Percentiles rank a stretch among this genome's conserved stretches.
phyloP scores from a whole-genome alignment of 371 early-diverging fungal genomes.

The Lichtheimia ornata region DNA sequence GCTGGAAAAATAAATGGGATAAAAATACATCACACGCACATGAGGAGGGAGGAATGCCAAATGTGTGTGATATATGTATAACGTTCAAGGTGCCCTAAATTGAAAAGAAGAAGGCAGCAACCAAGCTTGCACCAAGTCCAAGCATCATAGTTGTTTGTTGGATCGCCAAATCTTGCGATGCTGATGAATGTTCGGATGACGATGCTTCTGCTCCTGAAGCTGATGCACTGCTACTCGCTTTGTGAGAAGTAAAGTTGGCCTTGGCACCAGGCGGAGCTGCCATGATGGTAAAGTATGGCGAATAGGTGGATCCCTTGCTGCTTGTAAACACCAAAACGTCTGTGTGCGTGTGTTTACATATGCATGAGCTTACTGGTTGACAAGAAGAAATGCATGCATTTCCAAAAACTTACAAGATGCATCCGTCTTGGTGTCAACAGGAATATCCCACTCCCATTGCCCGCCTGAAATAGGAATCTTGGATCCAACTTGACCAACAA shows the following conservation, averaged over 20 bases:
- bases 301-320: conserved; percentile 35
- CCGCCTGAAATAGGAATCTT: conserved; percentile 17
- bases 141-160: no score
- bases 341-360: conserved; percentile 2
- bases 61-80: no score
- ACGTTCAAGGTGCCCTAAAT: no score
- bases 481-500: conserved; percentile 8
- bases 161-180: no score
- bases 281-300: conserved; percentile 43
- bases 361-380: neutral
- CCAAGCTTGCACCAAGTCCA: no score
- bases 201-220: conserved; percentile 9
- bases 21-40: no score
- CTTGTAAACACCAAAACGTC: conserved; percentile 35
- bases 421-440: conserved; percentile 20
- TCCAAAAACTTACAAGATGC: conserved; percentile 30
- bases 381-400: neutral
- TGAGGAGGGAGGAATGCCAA: no score
- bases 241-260: conserved; percentile 7
- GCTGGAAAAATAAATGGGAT: no score
- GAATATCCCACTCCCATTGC: conserved; percentile 35
- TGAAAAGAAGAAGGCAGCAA: no score
- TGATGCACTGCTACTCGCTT: conserved; percentile 6
- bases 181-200: no score
- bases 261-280: conserved; percentile 22